phyloP scores from a whole-genome alignment of 1,284 basidiomycete species.

The Cutaneotrichosporon sp. region DNA sequence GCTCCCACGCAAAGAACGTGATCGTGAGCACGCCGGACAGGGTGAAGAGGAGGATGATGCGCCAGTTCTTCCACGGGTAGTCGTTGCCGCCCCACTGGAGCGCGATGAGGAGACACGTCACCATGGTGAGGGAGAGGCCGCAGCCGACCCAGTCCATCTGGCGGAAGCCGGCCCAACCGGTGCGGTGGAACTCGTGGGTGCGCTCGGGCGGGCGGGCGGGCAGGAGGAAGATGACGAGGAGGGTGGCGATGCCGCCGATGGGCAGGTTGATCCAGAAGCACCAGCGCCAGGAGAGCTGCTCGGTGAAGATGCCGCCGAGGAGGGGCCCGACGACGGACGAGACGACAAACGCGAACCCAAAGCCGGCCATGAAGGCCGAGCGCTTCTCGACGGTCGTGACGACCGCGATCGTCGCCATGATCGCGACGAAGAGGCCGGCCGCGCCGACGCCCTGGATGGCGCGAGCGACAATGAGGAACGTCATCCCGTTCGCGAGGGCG shows the following conservation, averaged over 20 bases:
- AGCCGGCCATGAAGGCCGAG: conserved; percentile 48
- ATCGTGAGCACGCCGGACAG: conserved; percentile 48
- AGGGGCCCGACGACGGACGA: conserved; percentile 51
- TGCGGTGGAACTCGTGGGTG: conserved; percentile 46
- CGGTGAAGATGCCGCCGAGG: conserved; percentile 56
- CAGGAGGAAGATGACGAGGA: conserved; percentile 53
- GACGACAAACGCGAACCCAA: conserved; percentile 54
- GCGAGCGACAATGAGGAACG: conserved; percentile 58
- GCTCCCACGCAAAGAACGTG: conserved; percentile 52
- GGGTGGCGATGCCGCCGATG: conserved; percentile 49
- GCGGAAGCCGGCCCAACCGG: conserved; percentile 35
- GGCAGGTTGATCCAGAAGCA: conserved; percentile 60
- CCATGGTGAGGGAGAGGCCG: conserved; percentile 48
- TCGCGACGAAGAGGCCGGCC: conserved; percentile 49
- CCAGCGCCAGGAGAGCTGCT: conserved; percentile 56
- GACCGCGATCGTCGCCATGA: conserved; percentile 55
- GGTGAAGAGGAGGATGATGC: conserved; percentile 51
- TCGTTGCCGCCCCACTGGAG: conserved; percentile 57
- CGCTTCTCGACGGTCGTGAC: conserved; percentile 54
- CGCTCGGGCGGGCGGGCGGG: conserved; percentile 57
- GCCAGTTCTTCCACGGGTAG: conserved; percentile 41
- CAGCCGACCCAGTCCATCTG: conserved; percentile 55
- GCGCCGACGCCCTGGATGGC: conserved; percentile 54
- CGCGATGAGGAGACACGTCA: conserved; percentile 55
- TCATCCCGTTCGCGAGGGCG: conserved; percentile 54